A percentile compares a stretch with the other conserved stretches of the same genome.
Conservation (phyloP, 2,329 filamentous ascomycete species). For the Purpureocillium takamizusanense region DNA sequence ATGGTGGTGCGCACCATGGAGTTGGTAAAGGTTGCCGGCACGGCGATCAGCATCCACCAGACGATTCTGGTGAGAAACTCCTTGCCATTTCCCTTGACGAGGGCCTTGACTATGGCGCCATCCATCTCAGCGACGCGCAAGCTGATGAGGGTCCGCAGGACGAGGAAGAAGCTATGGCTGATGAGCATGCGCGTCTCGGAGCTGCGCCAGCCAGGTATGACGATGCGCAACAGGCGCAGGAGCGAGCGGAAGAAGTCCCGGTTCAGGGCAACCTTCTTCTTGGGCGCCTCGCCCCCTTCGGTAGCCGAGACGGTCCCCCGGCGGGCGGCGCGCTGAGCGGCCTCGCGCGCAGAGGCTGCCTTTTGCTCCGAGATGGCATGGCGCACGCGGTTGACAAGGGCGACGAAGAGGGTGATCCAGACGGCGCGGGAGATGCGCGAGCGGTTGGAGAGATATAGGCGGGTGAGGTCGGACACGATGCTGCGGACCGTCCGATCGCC, state of each 20-base stretch:
- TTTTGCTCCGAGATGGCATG: conserved; percentile 91
- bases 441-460: conserved; percentile 70
- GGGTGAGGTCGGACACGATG: conserved; percentile 56
- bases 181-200: conserved; percentile 79
- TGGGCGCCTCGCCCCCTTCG: conserved; percentile 28
- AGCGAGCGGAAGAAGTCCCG: conserved; percentile 71
- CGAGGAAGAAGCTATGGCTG: conserved; percentile 88
- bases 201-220: conserved; percentile 82
- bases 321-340: conserved; percentile 40
- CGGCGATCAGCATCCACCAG: conserved; percentile 97
- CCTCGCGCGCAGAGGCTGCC: conserved; percentile 63
- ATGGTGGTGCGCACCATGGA: conserved; percentile 64
- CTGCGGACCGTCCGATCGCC: conserved; percentile 56
- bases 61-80: conserved; percentile 83
- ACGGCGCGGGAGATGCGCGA: conserved; percentile 74
- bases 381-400: conserved; percentile 78
- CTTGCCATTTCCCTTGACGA: conserved; percentile 84
- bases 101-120: conserved; percentile 80
- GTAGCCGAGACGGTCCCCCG: conserved; percentile 38
- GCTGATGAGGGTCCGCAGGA: conserved; percentile 84
- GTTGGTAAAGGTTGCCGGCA: conserved; percentile 96
- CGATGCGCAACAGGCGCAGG: conserved; percentile 70
- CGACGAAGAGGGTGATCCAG: conserved; percentile 73
- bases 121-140: conserved; percentile 95
- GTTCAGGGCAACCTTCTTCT: conserved; percentile 86